These are phyloP conservation scores for Adansonia madagascariensis DNA, from an alignment of 441 rosid genomes.

Conservation along the genomic window DNA sequence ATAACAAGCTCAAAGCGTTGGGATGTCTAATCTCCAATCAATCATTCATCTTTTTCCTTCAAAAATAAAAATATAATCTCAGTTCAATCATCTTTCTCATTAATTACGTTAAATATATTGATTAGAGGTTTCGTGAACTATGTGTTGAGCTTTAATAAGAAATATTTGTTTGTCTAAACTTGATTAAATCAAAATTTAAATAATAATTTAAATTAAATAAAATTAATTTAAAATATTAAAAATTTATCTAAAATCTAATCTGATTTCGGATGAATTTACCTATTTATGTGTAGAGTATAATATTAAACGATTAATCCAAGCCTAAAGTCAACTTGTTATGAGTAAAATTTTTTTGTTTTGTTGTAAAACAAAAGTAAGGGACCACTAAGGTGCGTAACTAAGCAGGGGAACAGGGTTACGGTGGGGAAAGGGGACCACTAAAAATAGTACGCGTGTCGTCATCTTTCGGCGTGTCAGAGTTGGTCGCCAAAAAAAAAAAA, in stretches of 20 bases:
- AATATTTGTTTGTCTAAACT: too few relatives aligned
- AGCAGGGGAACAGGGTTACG: neutral
- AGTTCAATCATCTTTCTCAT: neutral
- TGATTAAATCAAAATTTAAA: too few relatives aligned
- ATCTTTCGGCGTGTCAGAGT: slow-evolving; percentile 38
- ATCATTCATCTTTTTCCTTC: neutral
- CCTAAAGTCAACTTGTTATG: neutral
- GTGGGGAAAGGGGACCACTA: slow-evolving; percentile 12
- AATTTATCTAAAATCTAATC: too few relatives aligned
- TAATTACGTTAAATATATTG: neutral
- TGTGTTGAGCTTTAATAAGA: too few relatives aligned
- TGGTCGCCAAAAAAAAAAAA: neutral
- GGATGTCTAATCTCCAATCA: neutral
- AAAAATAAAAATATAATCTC: neutral
- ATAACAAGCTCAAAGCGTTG: neutral
- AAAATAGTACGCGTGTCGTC: slow-evolving; percentile 35
- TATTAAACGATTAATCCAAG: too few relatives aligned
- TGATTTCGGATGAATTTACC: too few relatives aligned
- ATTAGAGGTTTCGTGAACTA: too few relatives aligned
- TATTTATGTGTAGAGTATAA: too few relatives aligned
- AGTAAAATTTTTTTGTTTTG: neutral
- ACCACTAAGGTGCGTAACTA: neutral
- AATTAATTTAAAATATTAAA: too few relatives aligned
- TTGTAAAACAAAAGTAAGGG: neutral
- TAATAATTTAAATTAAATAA: too few relatives aligned